Percentiles rank a stretch among this genome's conserved stretches.
Conservation (phyloP, 2,329 filamentous ascomycete genomes). For the Pseudogymnoascus sp. region DNA sequence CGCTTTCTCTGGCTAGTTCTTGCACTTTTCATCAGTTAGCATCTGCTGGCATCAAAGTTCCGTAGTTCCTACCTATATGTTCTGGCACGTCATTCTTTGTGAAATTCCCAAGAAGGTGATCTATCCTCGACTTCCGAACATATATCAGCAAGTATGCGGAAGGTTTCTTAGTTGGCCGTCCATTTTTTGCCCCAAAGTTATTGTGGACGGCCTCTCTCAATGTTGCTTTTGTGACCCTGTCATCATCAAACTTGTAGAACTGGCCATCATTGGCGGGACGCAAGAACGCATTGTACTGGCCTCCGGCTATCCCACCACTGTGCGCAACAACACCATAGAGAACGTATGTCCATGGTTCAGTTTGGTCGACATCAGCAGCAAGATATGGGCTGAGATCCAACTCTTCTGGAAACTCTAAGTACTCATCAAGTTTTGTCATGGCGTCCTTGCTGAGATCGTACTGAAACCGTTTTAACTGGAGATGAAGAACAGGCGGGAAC, state of each 20-base stretch:
- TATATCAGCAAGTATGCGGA: conserved; percentile 99
- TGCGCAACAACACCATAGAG: conserved; percentile 93
- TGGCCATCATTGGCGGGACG: conserved; percentile 87
- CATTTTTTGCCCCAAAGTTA: conserved; percentile 88
- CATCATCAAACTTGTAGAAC: conserved; percentile 97
- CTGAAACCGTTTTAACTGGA: conserved; percentile 95
- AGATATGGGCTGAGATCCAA: conserved; percentile 84
- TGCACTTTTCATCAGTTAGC: conserved; percentile 55
- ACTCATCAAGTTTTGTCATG: conserved; percentile 98
- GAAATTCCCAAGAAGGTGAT: conserved; percentile 71
- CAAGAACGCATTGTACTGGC: conserved; percentile 95
- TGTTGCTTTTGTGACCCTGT: conserved; percentile 87
- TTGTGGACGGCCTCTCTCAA: conserved; percentile 88
- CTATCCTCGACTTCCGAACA: conserved; percentile 77
- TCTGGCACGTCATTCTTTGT: conserved; percentile 67
- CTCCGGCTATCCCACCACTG: conserved; percentile 91
- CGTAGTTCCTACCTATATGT: conserved; percentile 53
- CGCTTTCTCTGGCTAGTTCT: conserved; percentile 55
- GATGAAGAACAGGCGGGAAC: conserved; percentile 86
- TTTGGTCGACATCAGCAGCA: conserved; percentile 75
- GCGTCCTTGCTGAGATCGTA: conserved; percentile 94
- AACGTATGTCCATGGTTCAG: conserved; percentile 85
- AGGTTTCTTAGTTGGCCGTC: conserved; percentile 36
- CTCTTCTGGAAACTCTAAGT: conserved; percentile 78
- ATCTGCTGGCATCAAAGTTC: conserved; percentile 21